These are phyloP conservation scores for Aethionema arabicum DNA, from an alignment of 345 rosid species.

Conservation along the genomic window DNA sequence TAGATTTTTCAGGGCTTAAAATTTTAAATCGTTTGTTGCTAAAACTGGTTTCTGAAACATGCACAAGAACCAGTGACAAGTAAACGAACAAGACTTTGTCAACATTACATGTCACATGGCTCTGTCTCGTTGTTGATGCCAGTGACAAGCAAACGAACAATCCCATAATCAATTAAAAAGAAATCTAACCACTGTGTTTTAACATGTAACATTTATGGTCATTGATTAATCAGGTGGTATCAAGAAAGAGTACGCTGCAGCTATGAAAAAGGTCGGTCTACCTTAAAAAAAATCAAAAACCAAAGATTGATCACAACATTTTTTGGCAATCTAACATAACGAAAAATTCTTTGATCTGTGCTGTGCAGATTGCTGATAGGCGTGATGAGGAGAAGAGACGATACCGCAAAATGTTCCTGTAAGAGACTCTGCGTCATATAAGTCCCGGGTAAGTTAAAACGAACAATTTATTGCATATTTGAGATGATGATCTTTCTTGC, in stretches of 20 bases:
- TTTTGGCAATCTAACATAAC: not conserved
- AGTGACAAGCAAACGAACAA: no score
- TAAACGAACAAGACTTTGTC: no score
- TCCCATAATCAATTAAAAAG: not conserved
- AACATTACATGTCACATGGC: no score
- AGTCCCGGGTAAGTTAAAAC: slow-evolving; percentile 22
- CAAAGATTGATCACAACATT: no score
- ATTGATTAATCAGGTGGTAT: slow-evolving; percentile 64
- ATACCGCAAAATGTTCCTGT: slow-evolving; percentile 73
- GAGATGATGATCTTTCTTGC: no score
- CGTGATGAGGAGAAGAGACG: slow-evolving; percentile 64
- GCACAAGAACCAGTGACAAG: no score
- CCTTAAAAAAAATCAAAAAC: not conserved
- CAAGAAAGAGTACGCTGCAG: slow-evolving; percentile 74
- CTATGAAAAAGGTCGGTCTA: slow-evolving; percentile 71
- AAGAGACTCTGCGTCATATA: slow-evolving; percentile 23
- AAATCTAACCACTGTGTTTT: slow-evolving; percentile 8
- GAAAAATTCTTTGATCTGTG: not conserved
- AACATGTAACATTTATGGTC: not conserved
- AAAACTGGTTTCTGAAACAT: no score
- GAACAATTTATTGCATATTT: not conserved
- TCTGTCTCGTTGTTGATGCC: slow-evolving; percentile 1
- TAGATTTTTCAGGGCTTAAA: no score
- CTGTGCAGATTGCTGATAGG: slow-evolving; percentile 63
- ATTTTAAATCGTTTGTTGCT: no score